Evolutionary conservation across 1,139 yeast species (phyloP), one percentile per base, ranked within the genome.

Genomic region (Suhomyces panamericanus): DNA sequence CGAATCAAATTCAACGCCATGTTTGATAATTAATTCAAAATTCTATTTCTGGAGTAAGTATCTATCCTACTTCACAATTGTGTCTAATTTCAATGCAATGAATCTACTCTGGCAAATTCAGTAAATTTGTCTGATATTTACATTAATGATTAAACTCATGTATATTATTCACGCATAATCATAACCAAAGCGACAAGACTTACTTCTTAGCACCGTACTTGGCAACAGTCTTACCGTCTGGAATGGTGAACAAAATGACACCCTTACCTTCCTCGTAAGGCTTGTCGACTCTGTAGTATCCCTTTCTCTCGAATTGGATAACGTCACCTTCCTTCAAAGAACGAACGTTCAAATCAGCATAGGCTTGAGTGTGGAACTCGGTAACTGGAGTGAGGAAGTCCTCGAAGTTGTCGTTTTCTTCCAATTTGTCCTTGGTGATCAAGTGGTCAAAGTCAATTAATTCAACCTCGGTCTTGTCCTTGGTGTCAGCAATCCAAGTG

Each of bases 271-370:
- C 78, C 38, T 73, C 64, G 56, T 76, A 78, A 32, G 78, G 70
- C 56, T 81, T 65, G 66, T 93, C 98, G 49, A 91, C 77, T 66
- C 95, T 83, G 80, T 73, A 93, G 78, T 89, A 93, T 56, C 98
- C 98, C 78, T 93, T 93, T 78, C 99, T 87, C 74, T 93, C 98
- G 56, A 93, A 89, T 73, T 93, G 98, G 57, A 93, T 84, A 49
- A 91, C 77, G 53, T 88, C 96, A 52, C 96, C 96, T 53, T 74
- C 85, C 74, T 87, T 81, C 78, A 93, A 79, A 48, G 76, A 67
- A 59, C 77, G 80, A 52, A 91, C 80, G 63, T 91, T 93, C 58
- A 81, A 66, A 65, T 93, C 98, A 54, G 91, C 98, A 56, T 78
- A 60, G 32, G 95, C 97, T 38, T 73, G 65, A 44, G 88, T 75